Base-by-base conservation (phyloP, 257 asterid genomes). In the Przewalskia tangutica region DNA sequence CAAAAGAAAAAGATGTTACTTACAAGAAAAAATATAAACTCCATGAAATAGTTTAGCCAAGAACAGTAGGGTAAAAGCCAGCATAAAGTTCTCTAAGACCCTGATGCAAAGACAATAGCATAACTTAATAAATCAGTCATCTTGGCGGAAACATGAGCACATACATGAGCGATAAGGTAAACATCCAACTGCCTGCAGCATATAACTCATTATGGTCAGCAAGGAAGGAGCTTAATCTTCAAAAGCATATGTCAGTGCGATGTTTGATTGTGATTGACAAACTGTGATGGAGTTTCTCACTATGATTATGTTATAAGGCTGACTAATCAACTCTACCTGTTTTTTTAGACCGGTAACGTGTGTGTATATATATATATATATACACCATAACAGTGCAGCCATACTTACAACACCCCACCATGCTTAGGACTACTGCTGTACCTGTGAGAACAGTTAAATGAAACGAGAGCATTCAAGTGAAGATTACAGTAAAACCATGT, bases 21-120 rank as follows among this genome's bases (percentile, higher is more conserved):
- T 90, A 96, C 99, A 96, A 92, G 93, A 86, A 96, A 90, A 96
- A 96, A 86, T 92, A 96, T 84, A 96, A 90, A 82, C 93, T 95
- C 98, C 98, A 94, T 18, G 99, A 96, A 83, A 96, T 48, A 79
- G 98, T 94, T 54, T 98, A 96, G 83, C 99, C 99, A 83, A 96
- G 97, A 90, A 96, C 93, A 64, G 99, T 98, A 84, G 98, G 98
- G 78, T 86, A 96, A 86, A 94, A 94, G 65, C 98, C 98, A 81
- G 93, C 98, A 86, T 96, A 94, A 59, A 94, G 89, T 80, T 98
- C 99, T 92, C 92, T 87, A 59, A 94, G 60, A 82, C 98, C 98
- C 99, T 96, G 97, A 86, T 89, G 84, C 80, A 51, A 81, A 46
- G 56, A 38, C 55, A 68, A 48, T 8, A 60, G 2, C 17, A 17